These are phyloP conservation scores for Serendipita vermifera DNA, from an alignment of 768 basidiomycete species.

Conservation along the genomic window DNA sequence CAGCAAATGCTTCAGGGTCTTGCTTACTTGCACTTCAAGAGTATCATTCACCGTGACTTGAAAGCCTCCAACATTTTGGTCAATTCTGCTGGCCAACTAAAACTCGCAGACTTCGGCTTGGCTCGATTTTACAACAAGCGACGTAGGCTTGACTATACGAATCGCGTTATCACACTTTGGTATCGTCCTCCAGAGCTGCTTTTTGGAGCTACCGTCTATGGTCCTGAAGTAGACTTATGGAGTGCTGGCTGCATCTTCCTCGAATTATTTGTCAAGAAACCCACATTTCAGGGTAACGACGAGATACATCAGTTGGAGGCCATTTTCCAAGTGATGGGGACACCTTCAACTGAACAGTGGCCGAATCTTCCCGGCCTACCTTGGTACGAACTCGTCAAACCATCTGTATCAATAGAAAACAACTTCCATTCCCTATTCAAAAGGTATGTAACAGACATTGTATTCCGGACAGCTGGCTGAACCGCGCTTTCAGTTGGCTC, in stretches of 20 bases:
- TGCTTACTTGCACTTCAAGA: conserved; percentile 88
- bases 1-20: conserved; percentile 92
- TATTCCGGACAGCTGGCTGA: background rate
- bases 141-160: conserved; percentile 88
- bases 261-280: conserved; percentile 88
- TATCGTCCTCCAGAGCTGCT: conserved; percentile 92
- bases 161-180: conserved; percentile 97
- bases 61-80: conserved; percentile 98
- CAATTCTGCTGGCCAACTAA: conserved; percentile 81
- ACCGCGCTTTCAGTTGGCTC: conserved; percentile 48
- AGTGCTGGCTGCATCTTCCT: conserved; percentile 99
- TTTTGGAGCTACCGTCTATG: conserved; percentile 91
- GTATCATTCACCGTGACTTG: conserved; percentile 95
- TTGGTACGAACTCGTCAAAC: conserved; percentile 98
- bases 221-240: conserved; percentile 99
- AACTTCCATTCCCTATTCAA: conserved; percentile 75
- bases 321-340: conserved; percentile 83
- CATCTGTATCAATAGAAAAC: conserved; percentile 58
- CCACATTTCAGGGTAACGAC: conserved; percentile 95
- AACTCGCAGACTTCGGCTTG: conserved; percentile 93
- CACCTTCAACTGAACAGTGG: conserved; percentile 76
- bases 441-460: conserved; percentile 41
- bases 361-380: conserved; percentile 68
- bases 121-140: conserved; percentile 93
- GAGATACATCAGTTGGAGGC: conserved; percentile 95